Percentiles rank a stretch among this genome's conserved stretches.
phyloP scores from a whole-genome alignment of 805 yeast species.

The Starmerella powellii region DNA sequence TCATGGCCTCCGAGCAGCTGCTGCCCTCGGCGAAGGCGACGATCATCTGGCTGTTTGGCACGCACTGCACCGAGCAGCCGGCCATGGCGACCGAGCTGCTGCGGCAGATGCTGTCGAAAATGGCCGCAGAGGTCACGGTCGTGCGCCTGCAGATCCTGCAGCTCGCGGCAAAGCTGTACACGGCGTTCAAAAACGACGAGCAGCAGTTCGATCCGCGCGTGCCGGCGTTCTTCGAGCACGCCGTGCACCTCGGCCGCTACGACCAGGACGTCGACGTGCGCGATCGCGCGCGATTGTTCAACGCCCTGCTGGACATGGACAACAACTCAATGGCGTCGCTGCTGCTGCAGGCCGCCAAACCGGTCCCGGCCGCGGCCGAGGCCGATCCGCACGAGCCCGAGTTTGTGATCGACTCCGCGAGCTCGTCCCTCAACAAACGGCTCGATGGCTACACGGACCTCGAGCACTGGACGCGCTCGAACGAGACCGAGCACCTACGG shows the following conservation, averaged over 20 bases:
- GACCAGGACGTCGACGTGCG: conserved; percentile 69
- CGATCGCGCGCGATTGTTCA: conserved; percentile 69
- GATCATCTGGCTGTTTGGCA: conserved; percentile 85
- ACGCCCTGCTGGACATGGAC: conserved; percentile 44
- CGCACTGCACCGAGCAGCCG: conserved; percentile 41
- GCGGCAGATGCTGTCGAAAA: conserved; percentile 43
- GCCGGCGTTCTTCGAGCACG: conserved; percentile 46
- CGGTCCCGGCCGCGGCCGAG: conserved; percentile 35
- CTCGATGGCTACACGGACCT: conserved; percentile 28
- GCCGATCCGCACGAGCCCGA: conserved; percentile 1
- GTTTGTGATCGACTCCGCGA: conserved; percentile 27
- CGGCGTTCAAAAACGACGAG: conserved; percentile 40
- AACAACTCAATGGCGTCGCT: conserved; percentile 53
- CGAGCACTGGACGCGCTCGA: conserved; percentile 36
- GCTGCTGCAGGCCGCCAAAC: conserved; percentile 67
- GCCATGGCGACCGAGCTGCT: conserved; percentile 64
- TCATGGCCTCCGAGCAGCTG: conserved; percentile 2
- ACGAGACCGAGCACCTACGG: conserved; percentile 2
- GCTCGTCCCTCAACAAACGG: conserved; percentile 26
- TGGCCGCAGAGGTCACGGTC: conserved; percentile 39
- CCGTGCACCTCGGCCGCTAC: conserved; percentile 52
- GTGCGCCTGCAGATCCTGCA: conserved; percentile 63
- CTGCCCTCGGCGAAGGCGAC: conserved; percentile 47
- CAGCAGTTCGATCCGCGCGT: conserved; percentile 21
- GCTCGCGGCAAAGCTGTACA: conserved; percentile 59